Evolutionary conservation across 768 basidiomycete species (phyloP), one percentile per base, ranked within the genome.

Genomic region (Pisolithus orientalis): DNA sequence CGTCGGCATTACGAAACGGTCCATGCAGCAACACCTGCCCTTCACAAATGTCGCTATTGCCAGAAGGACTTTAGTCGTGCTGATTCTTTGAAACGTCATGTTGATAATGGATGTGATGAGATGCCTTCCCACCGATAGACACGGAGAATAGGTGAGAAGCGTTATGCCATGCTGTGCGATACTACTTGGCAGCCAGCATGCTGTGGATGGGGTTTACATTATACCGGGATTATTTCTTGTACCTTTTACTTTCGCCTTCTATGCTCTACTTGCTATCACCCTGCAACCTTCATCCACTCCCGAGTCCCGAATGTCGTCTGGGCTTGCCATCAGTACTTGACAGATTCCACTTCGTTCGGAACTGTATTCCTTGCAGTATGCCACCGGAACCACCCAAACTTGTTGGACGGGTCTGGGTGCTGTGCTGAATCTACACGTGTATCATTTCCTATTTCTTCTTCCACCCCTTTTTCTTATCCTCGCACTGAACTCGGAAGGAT

Each of bases 1-100:
- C 87, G 90, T 70, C 79, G 88, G 56, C 88, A 91, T 69, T 80
- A 80, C 58, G 87, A 89, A 67, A 87, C 84, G 14, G 84, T 87
- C 59, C 87, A 90, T 60, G 75, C 82, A 42, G 64, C 82, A 34
- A 74, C 76, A 13, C 83, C 85, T 21, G 75, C 82, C 52, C 70
- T 80, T 58, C 87, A 90, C 65, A 77, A 75, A 48, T 90, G 89
- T 69, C 78, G 77, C 27, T 83, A 74, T 64, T 90, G 89, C 68
- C 75, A 78, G 59, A 90, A 89, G 68, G 83, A 83, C 62, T 89
- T 90, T 65, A 87, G 85, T 70, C 80, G 89, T 65, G 78, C 70
- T 46, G 86, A 87, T 70, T 90, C 89, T 53, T 74, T 90, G 57
- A 91, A 90, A 70, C 77, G 89, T 64, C 89, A 91, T 68, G 59